These are phyloP conservation scores for Xylogone sp. DNA, from an alignment of 2,329 filamentous ascomycete species.

Conservation along the genomic window DNA sequence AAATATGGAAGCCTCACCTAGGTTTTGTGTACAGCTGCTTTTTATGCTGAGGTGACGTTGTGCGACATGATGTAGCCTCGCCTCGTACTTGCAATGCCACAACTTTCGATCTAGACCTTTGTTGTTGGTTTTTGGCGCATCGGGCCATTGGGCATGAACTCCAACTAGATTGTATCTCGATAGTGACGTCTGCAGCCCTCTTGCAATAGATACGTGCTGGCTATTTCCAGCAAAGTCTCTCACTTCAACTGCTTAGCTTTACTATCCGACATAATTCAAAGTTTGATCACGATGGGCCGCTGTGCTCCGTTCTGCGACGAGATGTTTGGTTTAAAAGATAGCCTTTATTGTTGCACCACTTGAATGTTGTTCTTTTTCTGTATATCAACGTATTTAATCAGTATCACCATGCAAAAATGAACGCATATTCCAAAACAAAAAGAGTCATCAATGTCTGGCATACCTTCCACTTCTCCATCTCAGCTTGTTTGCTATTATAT, in stretches of 20 bases:
- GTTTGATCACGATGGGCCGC: not conserved
- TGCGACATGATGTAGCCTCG: not conserved
- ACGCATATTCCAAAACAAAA: too few species aligned
- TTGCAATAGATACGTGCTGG: not conserved
- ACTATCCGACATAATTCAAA: not conserved
- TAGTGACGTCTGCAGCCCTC: not conserved
- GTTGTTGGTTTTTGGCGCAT: too few species aligned
- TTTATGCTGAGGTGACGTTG: not conserved
- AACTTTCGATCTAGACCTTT: not conserved
- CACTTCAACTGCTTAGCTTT: not conserved
- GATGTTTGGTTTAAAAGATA: not conserved
- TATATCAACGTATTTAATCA: conserved; percentile 14
- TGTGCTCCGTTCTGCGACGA: not conserved
- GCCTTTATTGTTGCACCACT: conserved; percentile 68
- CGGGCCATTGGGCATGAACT: not conserved
- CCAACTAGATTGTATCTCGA: not conserved
- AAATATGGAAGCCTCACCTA: conserved; percentile 23
- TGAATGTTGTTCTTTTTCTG: conserved; percentile 90
- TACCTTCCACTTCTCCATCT: conserved; percentile 99
- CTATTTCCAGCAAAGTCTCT: not conserved
- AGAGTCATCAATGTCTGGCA: too few species aligned
- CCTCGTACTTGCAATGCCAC: not conserved
- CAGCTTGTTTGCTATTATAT: conserved; percentile 90
- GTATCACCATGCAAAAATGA: conserved; percentile 13
- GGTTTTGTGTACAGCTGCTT: conserved; percentile 8